A percentile compares a stretch with the other conserved stretches of the same genome.
Conservation (phyloP, 441 rosid species). For the Adansonia gregorii region DNA sequence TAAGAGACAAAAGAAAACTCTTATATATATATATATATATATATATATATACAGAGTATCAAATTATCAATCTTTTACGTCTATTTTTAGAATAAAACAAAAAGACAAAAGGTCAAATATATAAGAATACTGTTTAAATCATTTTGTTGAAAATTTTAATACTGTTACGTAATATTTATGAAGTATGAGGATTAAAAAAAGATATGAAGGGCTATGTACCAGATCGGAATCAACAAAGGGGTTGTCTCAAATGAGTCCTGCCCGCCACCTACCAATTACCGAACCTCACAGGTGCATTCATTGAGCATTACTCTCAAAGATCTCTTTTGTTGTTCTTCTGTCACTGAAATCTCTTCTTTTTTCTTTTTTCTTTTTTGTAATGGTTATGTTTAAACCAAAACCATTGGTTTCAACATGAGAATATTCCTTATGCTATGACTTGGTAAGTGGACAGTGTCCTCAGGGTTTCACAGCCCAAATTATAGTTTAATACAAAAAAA, state of each 20-base stretch:
- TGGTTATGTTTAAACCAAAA: not conserved
- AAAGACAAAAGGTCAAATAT: constrained; percentile 24
- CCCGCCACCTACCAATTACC: constrained; percentile 11
- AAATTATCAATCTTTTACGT: not conserved
- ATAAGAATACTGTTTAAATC: not conserved
- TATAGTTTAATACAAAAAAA: not conserved
- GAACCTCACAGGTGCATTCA: constrained; percentile 3
- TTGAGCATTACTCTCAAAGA: not conserved
- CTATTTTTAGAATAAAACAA: not conserved
- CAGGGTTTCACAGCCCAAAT: not conserved
- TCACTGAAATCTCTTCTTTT: not conserved
- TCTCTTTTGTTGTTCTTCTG: not conserved
- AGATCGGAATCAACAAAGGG: not conserved
- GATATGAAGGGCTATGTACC: constrained; percentile 6
- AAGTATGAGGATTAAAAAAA: not conserved
- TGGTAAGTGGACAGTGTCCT: not conserved
- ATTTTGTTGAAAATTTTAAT: not conserved
- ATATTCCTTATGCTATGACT: not conserved
- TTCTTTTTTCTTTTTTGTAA: not conserved
- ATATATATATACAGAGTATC: not conserved
- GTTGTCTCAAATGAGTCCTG: constrained; percentile 10
- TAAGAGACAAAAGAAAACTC: constrained; percentile 23
- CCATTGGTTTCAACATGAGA: not conserved
- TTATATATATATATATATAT: not conserved
- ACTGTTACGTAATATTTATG: not conserved